phyloP scores from a whole-genome alignment of 139 green algal species.

The Pleodorina starrii region DNA sequence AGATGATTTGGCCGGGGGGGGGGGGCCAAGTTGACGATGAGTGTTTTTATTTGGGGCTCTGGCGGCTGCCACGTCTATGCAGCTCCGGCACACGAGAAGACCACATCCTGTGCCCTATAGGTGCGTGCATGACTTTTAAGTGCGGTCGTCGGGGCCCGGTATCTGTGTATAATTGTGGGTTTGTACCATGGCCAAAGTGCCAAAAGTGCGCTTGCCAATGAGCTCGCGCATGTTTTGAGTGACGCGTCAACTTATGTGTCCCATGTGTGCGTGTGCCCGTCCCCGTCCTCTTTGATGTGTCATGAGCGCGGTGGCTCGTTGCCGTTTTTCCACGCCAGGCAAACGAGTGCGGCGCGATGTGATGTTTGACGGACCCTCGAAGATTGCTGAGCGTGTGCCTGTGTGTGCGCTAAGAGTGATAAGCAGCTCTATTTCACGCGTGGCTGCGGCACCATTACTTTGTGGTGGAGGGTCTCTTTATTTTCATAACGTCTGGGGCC shows the following conservation, averaged over 20 bases:
- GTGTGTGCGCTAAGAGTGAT: slow-evolving; percentile 9
- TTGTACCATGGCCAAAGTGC: background rate
- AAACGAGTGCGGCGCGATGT: background rate
- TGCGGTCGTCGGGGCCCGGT: background rate
- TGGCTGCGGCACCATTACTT: slow-evolving; percentile 21
- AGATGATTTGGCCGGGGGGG: background rate
- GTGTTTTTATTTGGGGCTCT: background rate
- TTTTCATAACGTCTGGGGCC: background rate
- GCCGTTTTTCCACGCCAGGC: slow-evolving; percentile 18
- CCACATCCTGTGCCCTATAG: background rate
- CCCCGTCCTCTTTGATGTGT: background rate
- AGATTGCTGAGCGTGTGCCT: slow-evolving; percentile 31
- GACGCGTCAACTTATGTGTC: background rate
- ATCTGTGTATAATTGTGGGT: background rate
- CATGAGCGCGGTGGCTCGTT: background rate
- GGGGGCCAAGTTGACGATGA: too few species aligned
- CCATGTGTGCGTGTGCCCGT: background rate
- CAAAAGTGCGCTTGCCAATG: background rate
- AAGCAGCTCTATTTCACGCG: slow-evolving; percentile 25
- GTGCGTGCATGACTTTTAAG: slow-evolving; percentile 19
- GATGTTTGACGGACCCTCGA: slow-evolving; percentile 22
- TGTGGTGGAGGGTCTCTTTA: background rate
- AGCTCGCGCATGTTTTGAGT: background rate
- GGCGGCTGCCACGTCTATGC: slow-evolving; percentile 7
- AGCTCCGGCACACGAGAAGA: slow-evolving; percentile 1